Base-by-base conservation (phyloP, 768 basidiomycete species). In the Panaeolus papilionaceus region DNA sequence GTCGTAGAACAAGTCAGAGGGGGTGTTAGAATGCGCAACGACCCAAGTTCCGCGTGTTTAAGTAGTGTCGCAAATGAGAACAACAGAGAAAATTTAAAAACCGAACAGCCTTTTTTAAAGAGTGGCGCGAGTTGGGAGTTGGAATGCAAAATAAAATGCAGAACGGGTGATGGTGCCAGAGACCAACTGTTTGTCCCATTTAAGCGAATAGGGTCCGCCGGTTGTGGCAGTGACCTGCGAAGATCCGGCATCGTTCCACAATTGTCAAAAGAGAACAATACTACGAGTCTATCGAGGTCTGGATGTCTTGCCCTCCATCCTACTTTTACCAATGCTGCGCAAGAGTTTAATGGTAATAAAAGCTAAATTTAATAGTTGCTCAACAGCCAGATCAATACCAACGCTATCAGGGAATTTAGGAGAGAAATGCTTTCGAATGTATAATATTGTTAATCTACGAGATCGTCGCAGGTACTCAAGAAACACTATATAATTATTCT, bases 241-340 rank as follows among this genome's bases (percentile, higher is more conserved):
- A 58, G 54, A 58, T 58, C 54, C 54, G 54, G 28, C 54, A 23
- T 58, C 54, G 54, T 58, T 58, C 54, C 54, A 28, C 54, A 58
- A 58, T 49, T 58, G 54, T 28, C 26, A 33, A 4, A 9, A 26
- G 28, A 58, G 54, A 28, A 18, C 47, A 49, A 33, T 33, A 33
- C 33, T 33, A 49, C 4, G 47, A 49, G 47, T 26, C 26, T 58
- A 58, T 58, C 54, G 16, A 28, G 28, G 54, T 12, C 28, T 58
- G 28, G 28, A 16, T 58, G 28, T 51, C 7, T 51, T 1, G 4
- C 6, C 5, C 2, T 10, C 26, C 10, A 11, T 1, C 9, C 8
- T 51, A 14, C 26, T 51, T 9, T 14, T 23, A 51, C 8, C 20
- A 14, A 18, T 6, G 42, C 42, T 44, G 42, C 42, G 14, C 14